Evolutionary conservation across 345 rosid genomes (phyloP).

Genomic region (Bruguiera parviflora): DNA sequence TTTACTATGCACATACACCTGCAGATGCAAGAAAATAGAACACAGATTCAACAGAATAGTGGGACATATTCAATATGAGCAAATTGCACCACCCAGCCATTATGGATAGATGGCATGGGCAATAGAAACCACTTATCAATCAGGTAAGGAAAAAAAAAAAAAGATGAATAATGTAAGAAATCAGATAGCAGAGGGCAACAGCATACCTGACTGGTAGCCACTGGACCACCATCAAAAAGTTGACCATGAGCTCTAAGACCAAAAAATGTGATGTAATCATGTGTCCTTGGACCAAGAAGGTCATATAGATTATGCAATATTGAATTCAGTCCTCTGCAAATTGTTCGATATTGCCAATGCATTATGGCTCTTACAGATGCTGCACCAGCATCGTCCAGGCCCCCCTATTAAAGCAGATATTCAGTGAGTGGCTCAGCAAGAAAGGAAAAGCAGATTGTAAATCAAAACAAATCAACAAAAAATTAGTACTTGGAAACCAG

Average conservation of each 20-base stretch:
- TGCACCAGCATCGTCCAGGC: slow-evolving; percentile 92
- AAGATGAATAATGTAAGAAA: background rate
- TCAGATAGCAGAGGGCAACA: background rate
- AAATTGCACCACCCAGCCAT: background rate
- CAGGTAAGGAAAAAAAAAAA: too few relatives aligned
- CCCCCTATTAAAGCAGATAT: slow-evolving; percentile 59
- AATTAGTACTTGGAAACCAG: slow-evolving; percentile 84
- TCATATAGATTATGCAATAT: slow-evolving; percentile 75
- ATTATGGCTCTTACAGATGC: slow-evolving; percentile 99
- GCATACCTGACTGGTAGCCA: slow-evolving; percentile 90
- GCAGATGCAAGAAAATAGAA: slow-evolving; percentile 23
- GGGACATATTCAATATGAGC: background rate
- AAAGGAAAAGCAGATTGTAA: slow-evolving; percentile 6
- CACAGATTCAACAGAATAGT: too few relatives aligned
- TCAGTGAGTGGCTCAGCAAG: slow-evolving; percentile 5
- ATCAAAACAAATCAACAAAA: slow-evolving; percentile 8
- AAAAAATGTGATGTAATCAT: slow-evolving; percentile 87
- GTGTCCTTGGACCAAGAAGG: slow-evolving; percentile 66
- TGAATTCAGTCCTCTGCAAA: slow-evolving; percentile 86
- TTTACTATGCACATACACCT: slow-evolving; percentile 98
- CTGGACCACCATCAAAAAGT: slow-evolving; percentile 80
- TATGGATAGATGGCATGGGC: background rate
- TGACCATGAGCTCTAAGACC: slow-evolving; percentile 85
- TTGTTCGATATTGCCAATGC: slow-evolving; percentile 99
- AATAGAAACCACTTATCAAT: background rate